These are phyloP conservation scores for Chrysanthemum lavandulifolium DNA, from an alignment of 129 eudicot genomes.

Conservation along the genomic window DNA sequence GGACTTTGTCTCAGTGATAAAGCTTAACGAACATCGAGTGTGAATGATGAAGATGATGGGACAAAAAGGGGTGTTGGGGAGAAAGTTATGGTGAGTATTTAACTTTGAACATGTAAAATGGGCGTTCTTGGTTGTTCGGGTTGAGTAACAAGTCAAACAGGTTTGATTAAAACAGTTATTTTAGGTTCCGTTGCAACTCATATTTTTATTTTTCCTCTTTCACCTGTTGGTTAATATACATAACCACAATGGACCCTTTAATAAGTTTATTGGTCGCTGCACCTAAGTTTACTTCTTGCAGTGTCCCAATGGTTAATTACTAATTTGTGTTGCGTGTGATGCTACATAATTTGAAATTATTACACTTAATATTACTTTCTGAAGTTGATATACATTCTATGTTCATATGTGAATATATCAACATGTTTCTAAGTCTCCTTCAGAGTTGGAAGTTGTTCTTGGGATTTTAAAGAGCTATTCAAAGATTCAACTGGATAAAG, in stretches of 20 bases:
- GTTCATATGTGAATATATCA: not conserved
- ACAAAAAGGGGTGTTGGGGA: too few species aligned
- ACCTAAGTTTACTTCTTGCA: not conserved
- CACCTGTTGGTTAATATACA: not conserved
- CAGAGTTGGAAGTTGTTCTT: constrained; percentile 85
- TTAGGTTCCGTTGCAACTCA: too few species aligned
- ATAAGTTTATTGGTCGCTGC: not conserved
- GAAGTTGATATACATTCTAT: not conserved
- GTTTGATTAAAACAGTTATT: too few species aligned
- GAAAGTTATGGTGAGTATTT: too few species aligned
- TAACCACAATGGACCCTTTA: not conserved
- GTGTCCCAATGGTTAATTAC: not conserved
- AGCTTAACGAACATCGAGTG: too few species aligned
- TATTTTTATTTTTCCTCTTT: not conserved
- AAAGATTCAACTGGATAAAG: constrained; percentile 57
- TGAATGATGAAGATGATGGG: too few species aligned
- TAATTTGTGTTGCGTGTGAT: not conserved
- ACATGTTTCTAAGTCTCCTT: constrained; percentile 90
- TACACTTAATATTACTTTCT: constrained; percentile 6
- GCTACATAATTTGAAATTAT: not conserved
- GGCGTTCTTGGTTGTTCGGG: too few species aligned
- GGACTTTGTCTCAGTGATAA: too few species aligned
- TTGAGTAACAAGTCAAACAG: too few species aligned
- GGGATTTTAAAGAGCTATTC: constrained; percentile 72
- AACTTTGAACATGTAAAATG: too few species aligned